Evolutionary conservation across 139 green algal genomes (phyloP).

Genomic region (Tetraselmis striata): DNA sequence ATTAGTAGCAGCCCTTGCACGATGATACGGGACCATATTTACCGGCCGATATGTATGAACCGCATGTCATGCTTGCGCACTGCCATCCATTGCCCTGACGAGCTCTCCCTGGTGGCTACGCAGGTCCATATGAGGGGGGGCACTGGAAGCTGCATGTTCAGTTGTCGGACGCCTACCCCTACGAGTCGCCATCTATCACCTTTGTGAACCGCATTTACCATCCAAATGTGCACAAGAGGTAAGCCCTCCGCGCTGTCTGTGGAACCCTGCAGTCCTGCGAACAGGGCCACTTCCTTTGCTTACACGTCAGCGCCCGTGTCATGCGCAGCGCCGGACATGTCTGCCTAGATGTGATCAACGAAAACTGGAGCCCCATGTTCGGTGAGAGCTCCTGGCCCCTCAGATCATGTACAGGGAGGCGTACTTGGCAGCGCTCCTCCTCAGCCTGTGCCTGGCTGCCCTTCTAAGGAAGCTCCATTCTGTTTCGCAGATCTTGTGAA

Average conservation of each 20-base stretch:
- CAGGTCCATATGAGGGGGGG: slow-evolving; percentile 92
- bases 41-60: too few relatives aligned
- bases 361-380: slow-evolving; percentile 99
- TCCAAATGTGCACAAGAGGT: slow-evolving; percentile 95
- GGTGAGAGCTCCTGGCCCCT: too few relatives aligned
- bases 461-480: neutral
- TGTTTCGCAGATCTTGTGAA: slow-evolving; percentile 88
- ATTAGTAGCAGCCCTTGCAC: too few relatives aligned
- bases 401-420: too few relatives aligned
- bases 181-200: slow-evolving; percentile 91
- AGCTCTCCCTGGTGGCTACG: too few relatives aligned
- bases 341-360: slow-evolving; percentile 99
- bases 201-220: slow-evolving; percentile 99
- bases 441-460: too few relatives aligned
- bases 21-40: neutral
- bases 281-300: too few relatives aligned
- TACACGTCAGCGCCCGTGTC: too few relatives aligned
- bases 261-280: too few relatives aligned
- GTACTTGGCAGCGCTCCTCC: too few relatives aligned
- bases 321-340: slow-evolving; percentile 82
- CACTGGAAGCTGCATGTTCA: slow-evolving; percentile 94
- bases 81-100: too few relatives aligned
- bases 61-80: too few relatives aligned
- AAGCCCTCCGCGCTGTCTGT: slow-evolving; percentile 7
- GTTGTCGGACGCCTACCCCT: slow-evolving; percentile 83